These are phyloP conservation scores for Arachis stenosperma DNA, from an alignment of 306 rosid species.

Conservation along the genomic window DNA sequence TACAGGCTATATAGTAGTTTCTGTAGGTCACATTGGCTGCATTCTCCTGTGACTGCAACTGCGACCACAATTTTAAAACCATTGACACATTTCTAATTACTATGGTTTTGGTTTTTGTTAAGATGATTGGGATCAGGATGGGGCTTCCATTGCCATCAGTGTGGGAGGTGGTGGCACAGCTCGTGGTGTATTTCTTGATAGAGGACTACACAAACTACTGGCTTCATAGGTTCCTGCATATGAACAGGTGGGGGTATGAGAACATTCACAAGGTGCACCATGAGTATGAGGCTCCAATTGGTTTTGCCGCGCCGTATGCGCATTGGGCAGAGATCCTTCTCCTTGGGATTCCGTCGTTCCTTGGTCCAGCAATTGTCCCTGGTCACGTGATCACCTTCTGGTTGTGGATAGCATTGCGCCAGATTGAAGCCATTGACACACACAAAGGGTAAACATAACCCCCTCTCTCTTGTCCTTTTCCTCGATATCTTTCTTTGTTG, in stretches of 20 bases:
- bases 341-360: conserved; percentile 93
- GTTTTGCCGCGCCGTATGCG: conserved; percentile 86
- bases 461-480: not conserved
- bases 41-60: no score
- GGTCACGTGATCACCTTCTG: conserved; percentile 95
- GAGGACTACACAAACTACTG: conserved; percentile 96
- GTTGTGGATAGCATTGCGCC: conserved; percentile 91
- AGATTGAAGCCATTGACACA: conserved; percentile 91
- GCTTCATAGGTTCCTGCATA: conserved; percentile 92
- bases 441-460: conserved; percentile 75
- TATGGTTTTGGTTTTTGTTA: not conserved
- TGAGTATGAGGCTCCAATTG: conserved; percentile 88
- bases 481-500: not conserved
- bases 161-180: conserved; percentile 75
- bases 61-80: no score
- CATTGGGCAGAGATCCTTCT: conserved; percentile 96
- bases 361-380: conserved; percentile 91
- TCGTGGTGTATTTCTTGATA: conserved; percentile 76
- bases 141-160: conserved; percentile 93
- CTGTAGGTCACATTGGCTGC: no score
- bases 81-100: no score
- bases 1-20: no score
- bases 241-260: conserved; percentile 88
- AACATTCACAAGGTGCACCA: conserved; percentile 89
- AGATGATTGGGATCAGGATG: conserved; percentile 80